Evolutionary conservation across 768 basidiomycete species (phyloP), one percentile per base, ranked within the genome.

Genomic region (Crucibulum laeve): DNA sequence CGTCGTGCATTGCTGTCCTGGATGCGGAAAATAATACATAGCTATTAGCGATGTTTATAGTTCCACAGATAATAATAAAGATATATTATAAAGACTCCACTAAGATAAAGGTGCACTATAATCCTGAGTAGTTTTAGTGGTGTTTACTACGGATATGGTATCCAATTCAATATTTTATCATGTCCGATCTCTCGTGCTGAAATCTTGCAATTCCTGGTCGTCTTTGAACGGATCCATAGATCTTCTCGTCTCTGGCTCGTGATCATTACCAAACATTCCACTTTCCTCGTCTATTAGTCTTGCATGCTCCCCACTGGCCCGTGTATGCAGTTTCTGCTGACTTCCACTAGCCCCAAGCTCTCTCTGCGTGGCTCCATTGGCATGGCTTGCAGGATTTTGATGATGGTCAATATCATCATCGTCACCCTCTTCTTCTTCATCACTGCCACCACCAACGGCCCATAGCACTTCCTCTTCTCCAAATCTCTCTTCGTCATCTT

Each of bases 1-100:
- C 49, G 91, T 92, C 17, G 71, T 97, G 15, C 95, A 97, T 58
- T 91, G 89, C 47, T 99, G 95, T 69, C 93, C 95, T 0, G 88
- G 87, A 7, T 91, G 87, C 50, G 84, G 84, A 2, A 73, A 69
- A 52, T 73, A 64, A 48, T 25, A 22, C 18, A 38, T 32, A 5
- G 26, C 13, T 17, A 11, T 14, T 28, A 34, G 19, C 14, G 19
- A 25, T 18, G 42, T 37, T n/a, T n/a, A n/a, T n/a, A n/a, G n/a
- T n/a, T n/a, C n/a, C n/a, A n/a, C n/a, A n/a, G n/a, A n/a, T n/a
- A n/a, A n/a, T n/a, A n/a, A n/a, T n/a, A n/a, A n/a, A n/a, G n/a
- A n/a, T n/a, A n/a, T n/a, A n/a, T n/a, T n/a, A n/a, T n/a, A n/a
- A n/a, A n/a, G n/a, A n/a, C n/a, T n/a, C n/a, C n/a, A n/a, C n/a